Evolutionary conservation across 441 rosid species (phyloP).

Genomic region (Erodium trifolium): DNA sequence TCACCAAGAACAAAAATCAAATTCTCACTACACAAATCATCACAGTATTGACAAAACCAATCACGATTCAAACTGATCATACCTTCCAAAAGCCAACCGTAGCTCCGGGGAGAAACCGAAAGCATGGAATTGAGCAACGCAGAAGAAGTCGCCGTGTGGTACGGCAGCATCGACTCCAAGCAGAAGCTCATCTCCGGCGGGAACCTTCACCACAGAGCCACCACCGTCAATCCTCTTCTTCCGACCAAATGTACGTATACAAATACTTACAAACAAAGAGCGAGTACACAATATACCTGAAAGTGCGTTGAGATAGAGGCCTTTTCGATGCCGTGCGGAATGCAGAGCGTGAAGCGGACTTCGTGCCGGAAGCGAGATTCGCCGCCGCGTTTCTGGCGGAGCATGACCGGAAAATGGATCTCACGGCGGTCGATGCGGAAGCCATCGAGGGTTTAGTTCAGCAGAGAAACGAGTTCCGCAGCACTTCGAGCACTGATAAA

Average conservation of each 20-base stretch:
- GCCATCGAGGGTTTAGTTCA: slow-evolving; percentile 35
- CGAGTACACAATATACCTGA: background rate
- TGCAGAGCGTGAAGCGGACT: slow-evolving; percentile 33
- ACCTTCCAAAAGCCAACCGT: slow-evolving; percentile 23
- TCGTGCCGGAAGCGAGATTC: slow-evolving; percentile 46
- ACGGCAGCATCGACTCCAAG: slow-evolving; percentile 20
- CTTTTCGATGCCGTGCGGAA: slow-evolving; percentile 21
- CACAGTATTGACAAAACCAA: background rate
- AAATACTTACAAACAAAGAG: background rate
- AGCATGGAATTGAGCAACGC: slow-evolving; percentile 13
- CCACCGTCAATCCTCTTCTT: background rate
- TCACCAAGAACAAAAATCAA: background rate
- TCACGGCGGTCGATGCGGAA: slow-evolving; percentile 36
- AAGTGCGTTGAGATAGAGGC: background rate
- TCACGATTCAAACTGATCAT: background rate
- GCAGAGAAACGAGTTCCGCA: background rate
- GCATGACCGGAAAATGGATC: slow-evolving; percentile 64
- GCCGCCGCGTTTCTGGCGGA: slow-evolving; percentile 45
- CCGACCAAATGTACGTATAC: background rate
- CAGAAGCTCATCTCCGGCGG: slow-evolving; percentile 17
- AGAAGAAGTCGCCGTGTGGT: slow-evolving; percentile 19
- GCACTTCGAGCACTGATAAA: background rate
- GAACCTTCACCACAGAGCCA: slow-evolving; percentile 12
- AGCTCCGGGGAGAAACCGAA: slow-evolving; percentile 14
- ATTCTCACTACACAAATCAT: background rate